Evolutionary conservation across 306 rosid species (phyloP), one percentile per base, ranked within the genome.

Genomic region (Casuarina equisetifolia): DNA sequence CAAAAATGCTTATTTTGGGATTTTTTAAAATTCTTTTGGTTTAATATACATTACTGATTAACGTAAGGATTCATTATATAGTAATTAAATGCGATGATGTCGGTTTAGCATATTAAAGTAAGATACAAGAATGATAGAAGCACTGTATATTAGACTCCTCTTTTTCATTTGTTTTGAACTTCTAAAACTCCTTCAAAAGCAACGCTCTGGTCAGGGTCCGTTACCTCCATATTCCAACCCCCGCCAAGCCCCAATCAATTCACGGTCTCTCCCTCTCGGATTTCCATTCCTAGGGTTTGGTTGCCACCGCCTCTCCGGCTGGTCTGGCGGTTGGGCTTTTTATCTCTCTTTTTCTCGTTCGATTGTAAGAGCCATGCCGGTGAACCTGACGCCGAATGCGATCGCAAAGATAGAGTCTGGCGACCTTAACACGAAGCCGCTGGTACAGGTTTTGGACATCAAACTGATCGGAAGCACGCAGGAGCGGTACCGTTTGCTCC

Each of bases 381-480:
- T 91, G 86, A 88, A 91, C 72, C 96, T 95, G 12, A 88, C 99
- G 43, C 85, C 96, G 42, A 88, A 92, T 84, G 96, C 98, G 53
- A 90, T 95, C 74, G 45, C 91, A 53, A 77, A 88, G 54, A 87
- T 96, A 36, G 38, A 82, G 19, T 79, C 73, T 53, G 99, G 99
- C 69, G 98, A 92, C 76, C 77, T 87, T 54, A 83, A 96, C 86
- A 74, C 89, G 62, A 96, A 88, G 89, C 99, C 97, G 3, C 80
- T 96, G 59, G 85, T 96, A 36, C 99, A 96, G 91, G 87, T 96
- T 66, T 48, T 86, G 43, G 98, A 92, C 38, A 80, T 91, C 67
- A 70, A 86, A 80, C 76, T 83, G 76, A 54, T 91, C 75, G 80
- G 88, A 2, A 79, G 69, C n/a, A 55, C 79, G 70, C 89, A 89